Conservation (phyloP, 768 basidiomycete species). For the Rhodotorula toruloides region DNA sequence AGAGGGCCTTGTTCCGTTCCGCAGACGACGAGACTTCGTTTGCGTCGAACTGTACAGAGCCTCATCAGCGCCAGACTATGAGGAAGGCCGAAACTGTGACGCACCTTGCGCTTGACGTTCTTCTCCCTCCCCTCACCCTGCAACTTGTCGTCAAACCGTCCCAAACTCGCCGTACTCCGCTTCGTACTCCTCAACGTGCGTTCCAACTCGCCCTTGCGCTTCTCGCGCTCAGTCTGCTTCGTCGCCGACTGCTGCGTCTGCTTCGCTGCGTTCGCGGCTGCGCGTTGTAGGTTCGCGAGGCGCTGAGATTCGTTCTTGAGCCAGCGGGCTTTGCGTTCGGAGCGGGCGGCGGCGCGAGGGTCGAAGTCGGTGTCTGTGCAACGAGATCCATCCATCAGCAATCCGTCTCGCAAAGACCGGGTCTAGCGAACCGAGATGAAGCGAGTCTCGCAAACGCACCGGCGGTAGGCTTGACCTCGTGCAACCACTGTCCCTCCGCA, state of each 20-base stretch:
- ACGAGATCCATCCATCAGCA: too few species aligned
- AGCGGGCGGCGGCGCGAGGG: conserved; percentile 66
- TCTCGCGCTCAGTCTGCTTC: conserved; percentile 45
- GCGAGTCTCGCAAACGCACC: conserved; percentile 54
- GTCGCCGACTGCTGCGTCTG: conserved; percentile 39
- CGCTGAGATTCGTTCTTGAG: conserved; percentile 80
- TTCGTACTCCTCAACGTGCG: conserved; percentile 68
- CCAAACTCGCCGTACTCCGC: conserved; percentile 88
- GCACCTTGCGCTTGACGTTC: conserved; percentile 87
- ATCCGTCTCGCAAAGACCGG: neutral
- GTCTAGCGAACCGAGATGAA: neutral
- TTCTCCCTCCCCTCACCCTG: conserved; percentile 83
- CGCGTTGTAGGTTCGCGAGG: conserved; percentile 64
- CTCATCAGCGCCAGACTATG: neutral
- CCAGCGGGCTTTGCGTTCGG: conserved; percentile 72
- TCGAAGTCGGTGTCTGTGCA: conserved; percentile 71
- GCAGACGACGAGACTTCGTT: conserved; percentile 60
- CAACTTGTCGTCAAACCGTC: conserved; percentile 77
- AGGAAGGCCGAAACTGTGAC: conserved; percentile 28
- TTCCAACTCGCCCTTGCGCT: conserved; percentile 69
- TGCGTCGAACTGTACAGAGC: conserved; percentile 66
- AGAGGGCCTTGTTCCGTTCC: conserved; percentile 70
- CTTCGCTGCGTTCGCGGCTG: conserved; percentile 47
- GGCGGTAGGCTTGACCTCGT: conserved; percentile 79
- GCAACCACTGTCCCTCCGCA: conserved; percentile 79